These are phyloP conservation scores for Pseudogymnoascus sp. DNA, from an alignment of 2,329 filamentous ascomycete species.

Conservation along the genomic window DNA sequence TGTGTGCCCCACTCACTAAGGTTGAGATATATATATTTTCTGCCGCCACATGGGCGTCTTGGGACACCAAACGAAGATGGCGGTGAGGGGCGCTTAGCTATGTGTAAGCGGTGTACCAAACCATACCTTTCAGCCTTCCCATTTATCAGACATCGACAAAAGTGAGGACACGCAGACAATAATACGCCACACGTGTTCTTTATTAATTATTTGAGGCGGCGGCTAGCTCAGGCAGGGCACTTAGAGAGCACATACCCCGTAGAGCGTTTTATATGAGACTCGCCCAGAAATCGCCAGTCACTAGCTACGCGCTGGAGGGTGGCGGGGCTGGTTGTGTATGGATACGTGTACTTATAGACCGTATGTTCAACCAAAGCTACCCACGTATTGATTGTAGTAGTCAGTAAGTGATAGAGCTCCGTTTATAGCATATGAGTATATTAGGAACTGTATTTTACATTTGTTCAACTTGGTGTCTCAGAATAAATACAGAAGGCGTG, in stretches of 20 bases:
- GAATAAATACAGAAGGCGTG: neutral
- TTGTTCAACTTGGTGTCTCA: neutral
- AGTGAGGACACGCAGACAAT: neutral
- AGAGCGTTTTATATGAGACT: neutral
- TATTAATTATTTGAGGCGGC: neutral
- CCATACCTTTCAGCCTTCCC: neutral
- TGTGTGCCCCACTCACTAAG: neutral
- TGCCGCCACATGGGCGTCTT: neutral
- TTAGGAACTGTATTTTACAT: neutral
- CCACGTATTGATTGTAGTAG: neutral
- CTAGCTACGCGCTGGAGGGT: neutral
- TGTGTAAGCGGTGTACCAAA: neutral
- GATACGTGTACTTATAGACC: neutral
- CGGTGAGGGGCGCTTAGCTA: neutral
- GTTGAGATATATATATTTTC: neutral
- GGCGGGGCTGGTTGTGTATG: neutral
- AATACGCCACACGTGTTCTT: neutral
- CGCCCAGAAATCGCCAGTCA: neutral
- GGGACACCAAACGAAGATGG: neutral
- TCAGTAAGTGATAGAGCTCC: neutral
- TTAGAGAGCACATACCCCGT: neutral
- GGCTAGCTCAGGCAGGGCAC: neutral
- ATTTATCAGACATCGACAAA: neutral
- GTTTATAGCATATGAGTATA: neutral
- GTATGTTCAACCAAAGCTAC: neutral